These are phyloP conservation scores for Gautieria morchelliformis DNA, from an alignment of 768 basidiomycete species.

Conservation along the genomic window DNA sequence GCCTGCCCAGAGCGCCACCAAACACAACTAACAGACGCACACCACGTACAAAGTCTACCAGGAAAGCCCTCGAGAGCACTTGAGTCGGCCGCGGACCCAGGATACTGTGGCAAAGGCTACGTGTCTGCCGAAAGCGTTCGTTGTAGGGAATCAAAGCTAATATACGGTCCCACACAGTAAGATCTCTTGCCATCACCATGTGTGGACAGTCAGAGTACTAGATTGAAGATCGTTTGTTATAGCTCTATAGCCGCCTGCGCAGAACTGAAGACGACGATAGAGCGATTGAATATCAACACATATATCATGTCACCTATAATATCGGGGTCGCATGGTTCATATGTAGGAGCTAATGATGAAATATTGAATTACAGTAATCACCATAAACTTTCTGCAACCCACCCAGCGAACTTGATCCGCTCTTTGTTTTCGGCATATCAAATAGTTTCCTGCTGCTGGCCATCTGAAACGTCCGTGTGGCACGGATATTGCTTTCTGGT, in stretches of 20 bases:
- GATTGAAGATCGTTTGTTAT: background rate
- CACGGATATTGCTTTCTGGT: background rate
- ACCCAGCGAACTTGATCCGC: constrained; percentile 15
- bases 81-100: too few relatives aligned
- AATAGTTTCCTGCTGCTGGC: constrained; percentile 20
- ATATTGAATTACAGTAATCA: background rate
- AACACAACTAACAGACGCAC: too few relatives aligned
- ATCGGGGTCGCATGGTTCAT: background rate
- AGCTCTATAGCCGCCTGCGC: background rate
- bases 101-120: too few relatives aligned
- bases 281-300: constrained; percentile 33
- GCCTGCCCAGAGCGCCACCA: too few relatives aligned
- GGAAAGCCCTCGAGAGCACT: too few relatives aligned
- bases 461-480: constrained; percentile 20
- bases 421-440: constrained; percentile 12
- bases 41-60: too few relatives aligned
- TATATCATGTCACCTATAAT: constrained; percentile 29
- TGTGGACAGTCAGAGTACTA: constrained; percentile 7
- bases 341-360: background rate
- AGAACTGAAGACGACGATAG: constrained; percentile 31
- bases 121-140: too few relatives aligned
- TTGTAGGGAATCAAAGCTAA: too few relatives aligned
- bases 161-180: background rate
- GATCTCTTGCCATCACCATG: constrained; percentile 7
- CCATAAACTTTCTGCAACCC: constrained; percentile 15